Percentiles rank a stretch among this genome's conserved stretches.
Evolutionary conservation across 2,329 filamentous ascomycete species (phyloP).

Genomic region (Pseudogymnoascus sp.): DNA sequence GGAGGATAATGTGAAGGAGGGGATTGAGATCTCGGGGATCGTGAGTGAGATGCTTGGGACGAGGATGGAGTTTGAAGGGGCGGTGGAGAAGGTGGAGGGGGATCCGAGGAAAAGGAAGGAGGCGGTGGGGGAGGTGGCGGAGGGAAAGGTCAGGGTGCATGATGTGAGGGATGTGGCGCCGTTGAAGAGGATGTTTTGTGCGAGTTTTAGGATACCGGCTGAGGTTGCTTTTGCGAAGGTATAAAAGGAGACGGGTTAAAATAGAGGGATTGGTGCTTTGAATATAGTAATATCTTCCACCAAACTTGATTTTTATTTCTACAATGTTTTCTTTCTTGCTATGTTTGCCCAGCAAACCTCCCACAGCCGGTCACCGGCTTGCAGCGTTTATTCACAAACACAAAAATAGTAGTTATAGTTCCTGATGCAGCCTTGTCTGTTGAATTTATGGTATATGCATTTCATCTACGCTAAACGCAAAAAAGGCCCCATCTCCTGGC

Average conservation of each 20-base stretch:
- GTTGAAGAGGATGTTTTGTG: slow-evolving; percentile 95
- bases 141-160: slow-evolving; percentile 51
- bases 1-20: slow-evolving; percentile 60
- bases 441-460: slow-evolving; percentile 10
- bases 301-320: not conserved
- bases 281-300: not conserved
- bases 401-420: not conserved
- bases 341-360: not conserved
- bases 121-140: slow-evolving; percentile 35
- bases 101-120: slow-evolving; percentile 32
- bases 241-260: not conserved
- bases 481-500: slow-evolving; percentile 5
- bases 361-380: not conserved
- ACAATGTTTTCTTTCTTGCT: not conserved
- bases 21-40: slow-evolving; percentile 31
- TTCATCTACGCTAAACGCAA: slow-evolving; percentile 11
- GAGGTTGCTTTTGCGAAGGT: slow-evolving; percentile 65
- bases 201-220: slow-evolving; percentile 76
- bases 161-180: slow-evolving; percentile 85
- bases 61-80: slow-evolving; percentile 38
- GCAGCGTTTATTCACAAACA: not conserved
- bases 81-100: slow-evolving; percentile 31
- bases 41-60: slow-evolving; percentile 40
- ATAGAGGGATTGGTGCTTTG: not conserved
- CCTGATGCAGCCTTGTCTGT: not conserved